phyloP scores from a whole-genome alignment of 345 rosid species.

The Gossypium herbaceum region DNA sequence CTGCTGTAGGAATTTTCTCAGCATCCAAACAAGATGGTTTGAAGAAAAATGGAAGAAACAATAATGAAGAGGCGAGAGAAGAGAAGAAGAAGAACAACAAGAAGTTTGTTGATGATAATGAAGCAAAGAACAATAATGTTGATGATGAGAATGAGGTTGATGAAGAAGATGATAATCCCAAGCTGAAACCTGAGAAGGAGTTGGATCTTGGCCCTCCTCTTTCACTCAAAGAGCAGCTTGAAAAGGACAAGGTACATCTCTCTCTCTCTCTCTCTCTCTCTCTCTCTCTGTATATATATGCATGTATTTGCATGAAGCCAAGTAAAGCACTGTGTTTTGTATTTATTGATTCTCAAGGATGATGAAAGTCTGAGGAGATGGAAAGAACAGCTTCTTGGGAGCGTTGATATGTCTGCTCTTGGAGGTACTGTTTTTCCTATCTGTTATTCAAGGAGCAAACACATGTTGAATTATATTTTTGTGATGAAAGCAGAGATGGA shows the following conservation, averaged over 20 bases:
- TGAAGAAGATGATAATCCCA: conserved; percentile 24
- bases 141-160: conserved; percentile 16
- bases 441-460: no score
- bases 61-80: not conserved
- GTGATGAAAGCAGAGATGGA: conserved; percentile 38
- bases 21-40: conserved; percentile 13
- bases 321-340: not conserved
- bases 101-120: not conserved
- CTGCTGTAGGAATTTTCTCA: conserved; percentile 5
- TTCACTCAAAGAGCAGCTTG: conserved; percentile 45
- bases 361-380: conserved; percentile 94
- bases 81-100: not conserved
- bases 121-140: not conserved
- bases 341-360: conserved; percentile 35
- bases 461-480: not conserved
- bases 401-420: conserved; percentile 61
- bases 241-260: conserved; percentile 34
- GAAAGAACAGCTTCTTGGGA: conserved; percentile 87
- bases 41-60: not conserved
- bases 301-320: not conserved
- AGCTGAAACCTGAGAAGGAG: conserved; percentile 21
- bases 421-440: conserved; percentile 45
- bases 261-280: not conserved
- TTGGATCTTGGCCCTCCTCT: conserved; percentile 36
- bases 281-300: not conserved